Base-by-base conservation (phyloP, 2,329 filamentous ascomycete species). In the Colletotrichum aenigma region DNA sequence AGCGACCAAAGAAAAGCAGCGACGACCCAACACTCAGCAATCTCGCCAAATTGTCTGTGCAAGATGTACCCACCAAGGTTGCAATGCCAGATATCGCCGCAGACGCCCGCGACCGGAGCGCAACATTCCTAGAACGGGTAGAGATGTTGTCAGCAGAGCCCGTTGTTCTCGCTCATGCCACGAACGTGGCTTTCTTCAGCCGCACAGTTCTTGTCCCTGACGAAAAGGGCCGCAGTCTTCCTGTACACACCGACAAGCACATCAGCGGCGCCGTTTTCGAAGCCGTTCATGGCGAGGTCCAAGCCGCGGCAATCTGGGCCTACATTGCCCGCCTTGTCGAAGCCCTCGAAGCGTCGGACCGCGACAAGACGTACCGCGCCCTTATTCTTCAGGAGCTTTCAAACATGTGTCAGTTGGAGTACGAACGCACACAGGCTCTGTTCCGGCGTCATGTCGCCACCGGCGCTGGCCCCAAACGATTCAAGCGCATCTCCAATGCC, bases 321-420 rank as follows among this genome's bases (percentile, higher is more conserved):
- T 60, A 60, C 28, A 60, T 60, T 15, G 32, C 56, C 21, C 26
- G 24, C 15, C 15, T 60, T 6, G 26, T 60, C 24, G 26, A 30
- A 18, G 16, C 18, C 8, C 26, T 60, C 16, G 24, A 60, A n/a
- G 26, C 6, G 24, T 28, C 56, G 24, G 24, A 26, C 21, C 0
- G 67, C 0, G 78, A 80, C 34, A 87, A 86, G 77, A 72, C 77
- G 1, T 82, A 82, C 34, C 81, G 80, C 7, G 77, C 77, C 1
- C 80, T 85, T 1, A 71, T 89, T 13, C 80, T 88, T 3, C 87
- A 89, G 75, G 88, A 90, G 64, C 74, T 89, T 0, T 82, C 84
- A 30, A 89, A 88, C 66, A 73, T 87, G 5, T 87, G 85, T 36
- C 81, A 88, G n/a, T 71, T 87, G 0, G 87, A 89, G 67, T 89